A percentile compares a stretch with the other conserved stretches of the same genome.
Conservation (phyloP, 805 yeast species). For the Maudiozyma saulgeensis region DNA sequence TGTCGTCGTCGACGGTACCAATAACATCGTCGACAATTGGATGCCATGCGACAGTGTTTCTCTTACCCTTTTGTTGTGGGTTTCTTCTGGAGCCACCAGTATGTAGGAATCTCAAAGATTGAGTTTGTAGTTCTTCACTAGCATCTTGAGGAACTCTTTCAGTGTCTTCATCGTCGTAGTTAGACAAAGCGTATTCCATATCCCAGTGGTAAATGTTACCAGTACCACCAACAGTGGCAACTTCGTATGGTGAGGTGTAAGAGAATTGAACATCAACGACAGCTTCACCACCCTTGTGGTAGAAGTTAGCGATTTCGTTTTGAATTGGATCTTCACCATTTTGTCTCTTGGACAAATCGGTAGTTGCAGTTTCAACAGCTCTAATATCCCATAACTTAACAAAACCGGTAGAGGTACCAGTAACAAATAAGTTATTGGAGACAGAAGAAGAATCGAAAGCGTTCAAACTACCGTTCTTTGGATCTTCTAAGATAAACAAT, state of each 20-base stretch:
- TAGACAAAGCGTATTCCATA: constrained; percentile 31
- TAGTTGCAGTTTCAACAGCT: constrained; percentile 15
- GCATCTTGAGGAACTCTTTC: constrained; percentile 37
- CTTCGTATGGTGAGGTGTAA: constrained; percentile 16
- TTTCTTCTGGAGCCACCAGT: constrained; percentile 24
- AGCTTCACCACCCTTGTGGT: constrained; percentile 22
- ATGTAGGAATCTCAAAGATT: constrained; percentile 23
- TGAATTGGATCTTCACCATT: constrained; percentile 17
- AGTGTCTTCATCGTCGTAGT: constrained; percentile 34
- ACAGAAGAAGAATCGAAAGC: constrained; percentile 19
- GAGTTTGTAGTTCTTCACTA: constrained; percentile 17
- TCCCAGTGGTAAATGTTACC: constrained; percentile 27
- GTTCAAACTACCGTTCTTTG: constrained; percentile 17
- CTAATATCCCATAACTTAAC: constrained; percentile 25
- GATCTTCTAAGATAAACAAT: constrained; percentile 15
- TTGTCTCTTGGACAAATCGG: constrained; percentile 14
- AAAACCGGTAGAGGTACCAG: constrained; percentile 22
- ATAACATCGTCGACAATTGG: constrained; percentile 24
- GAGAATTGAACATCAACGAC: constrained; percentile 23
- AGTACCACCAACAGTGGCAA: constrained; percentile 21
- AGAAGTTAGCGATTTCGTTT: constrained; percentile 15
- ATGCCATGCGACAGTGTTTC: constrained; percentile 26
- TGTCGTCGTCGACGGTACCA: constrained; percentile 27
- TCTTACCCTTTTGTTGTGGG: constrained; percentile 14
- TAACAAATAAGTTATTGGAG: constrained; percentile 19